A percentile compares a stretch with the other conserved stretches of the same genome.
Evolutionary conservation across 306 rosid genomes (phyloP).

Genomic region (Cicer arietinum): DNA sequence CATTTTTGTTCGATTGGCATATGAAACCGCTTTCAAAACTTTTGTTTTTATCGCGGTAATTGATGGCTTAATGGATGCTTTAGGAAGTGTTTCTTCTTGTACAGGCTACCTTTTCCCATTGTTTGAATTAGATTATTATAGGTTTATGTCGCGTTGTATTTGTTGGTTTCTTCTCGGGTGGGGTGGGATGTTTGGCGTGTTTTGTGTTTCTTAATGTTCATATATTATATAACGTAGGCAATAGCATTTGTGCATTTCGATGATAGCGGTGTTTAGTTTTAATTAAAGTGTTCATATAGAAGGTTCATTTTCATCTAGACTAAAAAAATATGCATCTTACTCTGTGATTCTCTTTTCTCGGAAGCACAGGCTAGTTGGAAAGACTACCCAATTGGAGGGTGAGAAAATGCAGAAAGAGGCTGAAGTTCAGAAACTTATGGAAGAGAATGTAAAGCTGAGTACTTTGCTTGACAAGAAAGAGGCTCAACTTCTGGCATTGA

Average conservation of each 20-base stretch:
- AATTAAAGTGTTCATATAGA: background rate
- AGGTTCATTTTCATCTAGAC: background rate
- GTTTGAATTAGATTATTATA: background rate
- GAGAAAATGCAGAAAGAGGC: slow-evolving; percentile 95
- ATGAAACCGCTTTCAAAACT: background rate
- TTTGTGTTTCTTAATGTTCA: background rate
- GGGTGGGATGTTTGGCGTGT: background rate
- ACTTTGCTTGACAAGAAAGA: slow-evolving; percentile 98
- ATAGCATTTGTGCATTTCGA: slow-evolving; percentile 2
- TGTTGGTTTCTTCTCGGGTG: background rate
- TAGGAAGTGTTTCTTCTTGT: slow-evolving; percentile 15
- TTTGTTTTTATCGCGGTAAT: background rate
- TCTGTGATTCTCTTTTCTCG: slow-evolving; percentile 28
- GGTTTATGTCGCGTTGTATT: background rate
- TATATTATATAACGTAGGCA: background rate
- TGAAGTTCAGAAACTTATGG: slow-evolving; percentile 97
- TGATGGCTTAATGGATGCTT: slow-evolving; percentile 12
- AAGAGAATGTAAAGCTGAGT: slow-evolving; percentile 88
- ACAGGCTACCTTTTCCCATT: background rate
- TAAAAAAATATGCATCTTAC: slow-evolving; percentile 28
- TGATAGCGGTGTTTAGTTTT: slow-evolving; percentile 1
- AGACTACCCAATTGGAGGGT: slow-evolving; percentile 93
- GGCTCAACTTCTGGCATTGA: slow-evolving; percentile 96
- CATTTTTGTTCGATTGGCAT: slow-evolving; percentile 31
- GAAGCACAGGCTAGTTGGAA: slow-evolving; percentile 87